Evolutionary conservation across 1,284 basidiomycete species (phyloP).

Genomic region (Moesziomyces antarcticus): DNA sequence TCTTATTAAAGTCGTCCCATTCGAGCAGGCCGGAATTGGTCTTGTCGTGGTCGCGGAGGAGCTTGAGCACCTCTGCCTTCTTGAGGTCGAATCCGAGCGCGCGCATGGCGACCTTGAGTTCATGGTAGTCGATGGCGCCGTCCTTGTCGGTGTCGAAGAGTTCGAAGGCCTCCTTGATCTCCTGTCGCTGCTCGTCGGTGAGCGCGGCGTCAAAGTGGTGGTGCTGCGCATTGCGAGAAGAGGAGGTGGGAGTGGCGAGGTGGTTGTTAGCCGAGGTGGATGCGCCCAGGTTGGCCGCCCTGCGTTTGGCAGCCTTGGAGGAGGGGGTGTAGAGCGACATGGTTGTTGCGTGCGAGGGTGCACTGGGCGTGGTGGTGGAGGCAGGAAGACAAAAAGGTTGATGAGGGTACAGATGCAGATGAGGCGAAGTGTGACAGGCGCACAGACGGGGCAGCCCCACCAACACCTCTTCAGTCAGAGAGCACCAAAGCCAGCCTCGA

Average conservation of each 20-base stretch:
- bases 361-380: slow-evolving; percentile 2
- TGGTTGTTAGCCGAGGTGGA: slow-evolving; percentile 29
- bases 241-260: slow-evolving; percentile 23
- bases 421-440: not conserved
- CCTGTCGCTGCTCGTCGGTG: slow-evolving; percentile 92
- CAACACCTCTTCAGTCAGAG: not conserved
- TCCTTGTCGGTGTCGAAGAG: slow-evolving; percentile 99
- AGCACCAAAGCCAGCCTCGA: no score
- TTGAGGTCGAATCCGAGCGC: slow-evolving; percentile 97
- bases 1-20: slow-evolving; percentile 92
- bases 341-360: not conserved
- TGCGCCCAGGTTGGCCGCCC: slow-evolving; percentile 32
- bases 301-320: slow-evolving; percentile 42
- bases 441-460: not conserved
- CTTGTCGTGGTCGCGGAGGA: slow-evolving; percentile 91
- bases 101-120: slow-evolving; percentile 97
- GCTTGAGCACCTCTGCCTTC: slow-evolving; percentile 96
- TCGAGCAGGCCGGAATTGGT: slow-evolving; percentile 90
- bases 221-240: slow-evolving; percentile 31
- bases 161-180: slow-evolving; percentile 99
- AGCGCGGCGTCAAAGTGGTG: slow-evolving; percentile 69
- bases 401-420: not conserved
- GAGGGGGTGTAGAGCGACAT: slow-evolving; percentile 57
- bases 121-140: slow-evolving; percentile 85
- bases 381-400: not conserved